These are phyloP conservation scores for Melaleuca alternifolia DNA, from an alignment of 345 rosid genomes.

Conservation along the genomic window DNA sequence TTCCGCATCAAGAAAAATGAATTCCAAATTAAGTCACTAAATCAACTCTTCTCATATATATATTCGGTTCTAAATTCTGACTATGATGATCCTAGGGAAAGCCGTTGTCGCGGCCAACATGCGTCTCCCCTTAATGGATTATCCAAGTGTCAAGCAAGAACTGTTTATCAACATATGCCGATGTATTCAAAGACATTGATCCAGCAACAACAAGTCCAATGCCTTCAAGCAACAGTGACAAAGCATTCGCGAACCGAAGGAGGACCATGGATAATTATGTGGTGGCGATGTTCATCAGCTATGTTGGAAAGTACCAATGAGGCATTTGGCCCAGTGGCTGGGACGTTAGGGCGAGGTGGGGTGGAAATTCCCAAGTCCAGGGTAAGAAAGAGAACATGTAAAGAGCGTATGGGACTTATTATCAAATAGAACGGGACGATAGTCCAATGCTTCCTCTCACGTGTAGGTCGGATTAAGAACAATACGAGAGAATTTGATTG, in stretches of 20 bases:
- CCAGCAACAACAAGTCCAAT: neutral
- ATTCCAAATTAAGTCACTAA: no score
- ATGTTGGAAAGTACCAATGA: neutral
- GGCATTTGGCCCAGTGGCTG: neutral
- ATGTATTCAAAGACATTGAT: neutral
- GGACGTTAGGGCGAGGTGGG: neutral
- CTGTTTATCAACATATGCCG: neutral
- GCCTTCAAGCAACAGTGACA: neutral
- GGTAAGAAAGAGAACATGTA: neutral
- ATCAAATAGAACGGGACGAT: fast-evolving
- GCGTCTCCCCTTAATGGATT: neutral
- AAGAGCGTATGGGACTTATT: neutral
- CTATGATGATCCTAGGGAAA: no score
- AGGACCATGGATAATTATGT: neutral
- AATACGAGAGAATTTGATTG: fast-evolving
- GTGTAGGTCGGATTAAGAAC: neutral
- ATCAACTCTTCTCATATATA: no score
- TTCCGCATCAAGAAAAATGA: no score
- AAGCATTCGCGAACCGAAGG: neutral
- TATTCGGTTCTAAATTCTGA: no score
- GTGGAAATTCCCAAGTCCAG: neutral
- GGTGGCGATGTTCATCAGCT: neutral
- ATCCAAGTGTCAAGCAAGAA: neutral
- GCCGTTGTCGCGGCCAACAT: no score
- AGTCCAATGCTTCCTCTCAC: neutral